Base-by-base conservation (phyloP, 2,329 filamentous ascomycete genomes). In the Phaeosphaeria sp. region DNA sequence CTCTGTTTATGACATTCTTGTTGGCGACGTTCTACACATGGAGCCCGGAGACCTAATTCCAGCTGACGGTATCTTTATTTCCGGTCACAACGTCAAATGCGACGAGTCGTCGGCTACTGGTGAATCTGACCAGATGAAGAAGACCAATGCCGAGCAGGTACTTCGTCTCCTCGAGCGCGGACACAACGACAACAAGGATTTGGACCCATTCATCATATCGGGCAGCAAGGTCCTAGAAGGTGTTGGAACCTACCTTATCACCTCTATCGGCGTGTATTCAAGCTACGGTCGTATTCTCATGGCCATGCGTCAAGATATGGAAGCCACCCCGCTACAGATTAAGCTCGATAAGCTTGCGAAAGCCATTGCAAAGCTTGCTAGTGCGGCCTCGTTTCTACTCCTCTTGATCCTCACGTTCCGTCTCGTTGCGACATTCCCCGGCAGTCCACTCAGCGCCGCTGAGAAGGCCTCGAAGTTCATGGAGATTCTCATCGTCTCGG, bases 171-270 rank as follows among this genome's bases (percentile, higher is more conserved):
- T 90, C 63, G 83, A 88, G 60, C 82, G 55, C 27, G 86, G 85
- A 46, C 81, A 86, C 58, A 81, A 87, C 51, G 81, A 81, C 13
- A 77, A 88, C 27, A 82, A 83, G 79, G 92, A 92, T 68, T 78
- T 89, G 60, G 90, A 93, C 65, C 90, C 90, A 0, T 94, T 93
- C 74, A 92, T 97, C 68, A 91, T 96, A 66, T 97, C 93, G 23
- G 93, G 91, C 44, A 89, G 89, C 5, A 92, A 91, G 63, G 87
- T 93, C 6, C 86, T 87, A 0, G 89, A 92, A 68, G 91, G 91
- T 52, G 83, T 91, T 15, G 91, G 91, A 11, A 87, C 85, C 2
- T 93, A 58, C 74, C 75, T 93, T 50, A 89, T 92, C 53, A 92
- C 90, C 2, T 86, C 90, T 4, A 87, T 89, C n/a, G 91, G 91